Base-by-base conservation (phyloP, 345 rosid genomes). In the Sisymbrium altissimum region DNA sequence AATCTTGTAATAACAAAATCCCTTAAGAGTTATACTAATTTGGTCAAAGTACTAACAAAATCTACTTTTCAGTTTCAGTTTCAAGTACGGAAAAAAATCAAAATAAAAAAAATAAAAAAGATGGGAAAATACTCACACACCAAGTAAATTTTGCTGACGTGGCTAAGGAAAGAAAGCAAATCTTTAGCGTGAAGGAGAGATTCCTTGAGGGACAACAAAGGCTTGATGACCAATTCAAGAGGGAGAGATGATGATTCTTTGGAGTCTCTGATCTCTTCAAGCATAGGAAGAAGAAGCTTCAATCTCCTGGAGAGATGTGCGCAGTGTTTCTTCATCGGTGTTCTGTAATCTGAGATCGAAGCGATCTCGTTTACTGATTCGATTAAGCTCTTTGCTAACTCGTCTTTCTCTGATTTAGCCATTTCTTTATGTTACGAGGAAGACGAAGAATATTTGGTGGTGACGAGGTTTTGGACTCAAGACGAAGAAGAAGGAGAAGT, bases 81-180 rank as follows among this genome's bases (percentile, higher is more conserved):
- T 6, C 55, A 4, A 10, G 19, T 9, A 10, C 55, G 6, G 6
- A 33, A 32, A 33, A 45, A 15, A 7, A n/a, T n/a, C n/a, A 14
- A 6, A 38, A 30, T 40, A 27, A 7, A 7, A 52, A 40, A n/a
- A n/a, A n/a, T n/a, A n/a, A 46, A 5, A 67, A 29, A 23, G 13
- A 55, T 38, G 2, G 2, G 29, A 27, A 29, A 64, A 45, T 36
- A 71, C 78, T 61, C 68, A 84, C 98, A 71, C 76, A 94, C 98
- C 95, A 88, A 70, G 78, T 89, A 91, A 81, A 94, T 88, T 82
- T 83, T 89, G 86, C 97, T 91, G 78, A 86, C 90, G 73, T 94
- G 89, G 74, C 85, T 48, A 29, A 91, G 93, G 46, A 82, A 84
- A 76, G 78, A 66, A 66, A 89, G 88, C 85, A 91, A 69, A 66